A percentile compares a stretch with the other conserved stretches of the same genome.
These are phyloP conservation scores for Coemansia erecta DNA, from an alignment of 192 early-diverging fungal species.

Conservation along the genomic window DNA sequence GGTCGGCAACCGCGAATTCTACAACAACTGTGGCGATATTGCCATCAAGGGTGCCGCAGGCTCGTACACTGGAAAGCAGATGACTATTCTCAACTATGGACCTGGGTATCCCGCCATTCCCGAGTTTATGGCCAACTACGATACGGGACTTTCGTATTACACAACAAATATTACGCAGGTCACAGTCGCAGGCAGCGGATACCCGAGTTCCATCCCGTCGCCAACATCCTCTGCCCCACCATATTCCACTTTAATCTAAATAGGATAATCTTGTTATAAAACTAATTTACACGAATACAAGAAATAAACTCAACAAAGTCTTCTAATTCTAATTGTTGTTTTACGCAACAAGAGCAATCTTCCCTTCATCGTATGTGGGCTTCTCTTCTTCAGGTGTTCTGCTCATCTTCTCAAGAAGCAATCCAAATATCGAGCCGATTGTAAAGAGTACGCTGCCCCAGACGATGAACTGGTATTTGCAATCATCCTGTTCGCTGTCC, in stretches of 20 bases:
- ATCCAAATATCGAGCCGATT: not conserved
- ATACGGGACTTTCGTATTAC: constrained; percentile 20
- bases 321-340: no score
- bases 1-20: constrained; percentile 64
- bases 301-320: not conserved
- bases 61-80: constrained; percentile 34
- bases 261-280: no score
- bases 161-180: constrained; percentile 2
- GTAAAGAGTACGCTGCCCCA: constrained; percentile 4
- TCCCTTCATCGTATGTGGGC: not conserved
- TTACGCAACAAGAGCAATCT: constrained; percentile 2
- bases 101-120: constrained; percentile 45
- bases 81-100: constrained; percentile 57
- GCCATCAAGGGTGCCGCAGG: constrained; percentile 20
- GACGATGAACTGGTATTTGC: not conserved
- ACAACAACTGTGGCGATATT: constrained; percentile 64
- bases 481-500: not conserved
- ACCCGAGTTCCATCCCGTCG: not conserved
- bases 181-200: constrained; percentile 5
- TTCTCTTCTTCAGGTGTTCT: not conserved
- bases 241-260: not conserved
- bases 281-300: no score
- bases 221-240: not conserved
- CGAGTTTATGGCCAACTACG: constrained; percentile 41
- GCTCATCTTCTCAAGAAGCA: not conserved